Base-by-base conservation (phyloP, 345 rosid species). In the Syzygium aqueum region DNA sequence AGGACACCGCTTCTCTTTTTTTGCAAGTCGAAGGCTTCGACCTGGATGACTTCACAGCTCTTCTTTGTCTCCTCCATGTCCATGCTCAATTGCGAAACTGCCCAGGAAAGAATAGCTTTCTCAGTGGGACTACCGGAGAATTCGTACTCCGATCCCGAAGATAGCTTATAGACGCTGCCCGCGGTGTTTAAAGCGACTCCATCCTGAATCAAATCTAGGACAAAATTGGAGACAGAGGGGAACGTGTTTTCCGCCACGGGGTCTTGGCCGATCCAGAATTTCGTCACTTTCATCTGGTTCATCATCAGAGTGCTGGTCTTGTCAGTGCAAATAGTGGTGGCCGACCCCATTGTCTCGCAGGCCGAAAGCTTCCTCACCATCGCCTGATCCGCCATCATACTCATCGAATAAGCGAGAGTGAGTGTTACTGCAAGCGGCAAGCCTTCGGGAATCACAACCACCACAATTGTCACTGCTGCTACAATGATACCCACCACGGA, bases 321-420 rank as follows among this genome's bases (percentile, higher is more conserved):
- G 63, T 95, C 96, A 0, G 97, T 96, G 83, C 97, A 95, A 1
- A 96, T 93, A 15, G 91, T 91, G 11, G 97, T 94, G 2, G 97
- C 96, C 13, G 96, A 96, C 27, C 98, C 96, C 95, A 96, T 96
- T 3, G 96, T 95, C 88, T 96, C 99, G 46, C 97, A 96, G 7
- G 98, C 96, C 0, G 97, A 89, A 22, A 94, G 93, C 92, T 94
- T 94, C 56, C 96, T 90, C 61, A 95, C 99, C 97, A 94, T 94
- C 22, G 96, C 97, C 84, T 94, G 93, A 91, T 94, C 96, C 25
- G 86, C 89, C 96, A 95, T 95, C 98, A 95, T 96, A 40, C 94
- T 95, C 97, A 96, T 93, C 0, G 97, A 95, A 87, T 94, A 96
- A 3, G 97, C 98, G 3, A 96, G 92, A 10, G 98, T 95, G 2